Conservation (phyloP, 2,329 filamentous ascomycete species). For the Trichoderma koningii region DNA sequence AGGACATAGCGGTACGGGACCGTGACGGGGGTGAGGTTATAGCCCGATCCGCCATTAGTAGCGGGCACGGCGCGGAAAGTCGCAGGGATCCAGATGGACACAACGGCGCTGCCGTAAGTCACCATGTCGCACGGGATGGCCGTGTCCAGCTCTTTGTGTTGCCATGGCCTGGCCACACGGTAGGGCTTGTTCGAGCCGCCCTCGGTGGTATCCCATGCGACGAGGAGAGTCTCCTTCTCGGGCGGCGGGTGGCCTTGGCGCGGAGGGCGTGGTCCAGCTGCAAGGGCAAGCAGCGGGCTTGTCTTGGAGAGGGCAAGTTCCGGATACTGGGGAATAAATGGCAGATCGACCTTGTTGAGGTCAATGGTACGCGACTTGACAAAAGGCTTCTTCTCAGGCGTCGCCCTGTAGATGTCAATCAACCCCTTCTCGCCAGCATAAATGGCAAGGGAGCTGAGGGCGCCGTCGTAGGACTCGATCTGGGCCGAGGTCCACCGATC, state of each 20-base stretch:
- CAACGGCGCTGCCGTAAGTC: slow-evolving; percentile 43
- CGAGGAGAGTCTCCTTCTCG: slow-evolving; percentile 43
- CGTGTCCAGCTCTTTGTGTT: slow-evolving; percentile 44
- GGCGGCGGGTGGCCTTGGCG: slow-evolving; percentile 43
- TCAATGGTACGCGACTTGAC: slow-evolving; percentile 41
- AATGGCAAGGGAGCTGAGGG: slow-evolving; percentile 40
- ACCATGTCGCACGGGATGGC: slow-evolving; percentile 43
- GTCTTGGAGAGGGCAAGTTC: slow-evolving; percentile 46
- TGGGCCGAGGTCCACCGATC: slow-evolving; percentile 45
- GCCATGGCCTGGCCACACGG: slow-evolving; percentile 42
- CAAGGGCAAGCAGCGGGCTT: slow-evolving; percentile 43
- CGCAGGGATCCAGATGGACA: slow-evolving; percentile 47
- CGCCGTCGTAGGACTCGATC: slow-evolving; percentile 41
- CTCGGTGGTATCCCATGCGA: slow-evolving; percentile 44
- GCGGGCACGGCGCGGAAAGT: slow-evolving; percentile 40
- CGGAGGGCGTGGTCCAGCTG: slow-evolving; percentile 44
- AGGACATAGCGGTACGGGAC: slow-evolving; percentile 43
- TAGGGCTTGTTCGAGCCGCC: slow-evolving; percentile 39
- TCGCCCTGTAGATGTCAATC: slow-evolving; percentile 41
- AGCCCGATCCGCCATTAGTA: slow-evolving; percentile 36
- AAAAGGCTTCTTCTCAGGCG: slow-evolving; percentile 43
- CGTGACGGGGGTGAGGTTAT: slow-evolving; percentile 39
- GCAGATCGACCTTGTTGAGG: slow-evolving; percentile 40
- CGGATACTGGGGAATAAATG: slow-evolving; percentile 43
- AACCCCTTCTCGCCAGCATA: slow-evolving; percentile 39